Evolutionary conservation across 176 grass and related monocot species (phyloP).

Genomic region (Luzula sylvatica): DNA sequence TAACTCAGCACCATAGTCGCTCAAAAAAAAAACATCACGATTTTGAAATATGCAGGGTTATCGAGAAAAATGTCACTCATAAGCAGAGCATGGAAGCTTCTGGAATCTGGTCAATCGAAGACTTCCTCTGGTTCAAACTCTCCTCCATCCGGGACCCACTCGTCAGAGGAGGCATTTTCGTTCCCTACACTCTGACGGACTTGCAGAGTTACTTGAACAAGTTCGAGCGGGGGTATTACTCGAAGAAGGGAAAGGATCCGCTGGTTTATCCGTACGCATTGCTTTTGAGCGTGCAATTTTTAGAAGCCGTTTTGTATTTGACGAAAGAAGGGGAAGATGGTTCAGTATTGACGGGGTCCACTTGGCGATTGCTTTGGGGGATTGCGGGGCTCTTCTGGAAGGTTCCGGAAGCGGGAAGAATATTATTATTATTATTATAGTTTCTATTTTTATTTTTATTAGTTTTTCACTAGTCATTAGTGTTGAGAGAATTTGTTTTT

Average conservation of each 20-base stretch:
- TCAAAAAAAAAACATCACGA: too few species aligned
- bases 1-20: too few species aligned
- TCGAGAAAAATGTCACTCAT: constrained; percentile 80
- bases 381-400: constrained; percentile 64
- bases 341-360: constrained; percentile 92
- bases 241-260: constrained; percentile 88
- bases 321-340: constrained; percentile 94
- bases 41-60: too few species aligned
- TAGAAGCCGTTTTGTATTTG: constrained; percentile 81
- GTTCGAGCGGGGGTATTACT: constrained; percentile 91
- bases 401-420: constrained; percentile 46
- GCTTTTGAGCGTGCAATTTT: constrained; percentile 86
- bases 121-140: constrained; percentile 99
- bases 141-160: constrained; percentile 56
- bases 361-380: constrained; percentile 77
- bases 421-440: too few species aligned
- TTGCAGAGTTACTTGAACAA: constrained; percentile 94
- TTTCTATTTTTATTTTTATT: too few species aligned
- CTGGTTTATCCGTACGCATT: constrained; percentile 86
- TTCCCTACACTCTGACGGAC: constrained; percentile 82
- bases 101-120: constrained; percentile 99
- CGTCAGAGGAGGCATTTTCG: constrained; percentile 34
- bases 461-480: too few species aligned
- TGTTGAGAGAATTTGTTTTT: too few species aligned
- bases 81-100: constrained; percentile 67